Percentiles rank a stretch among this genome's conserved stretches.
phyloP scores from a whole-genome alignment of 441 rosid species.

The Lepidium campestre region DNA sequence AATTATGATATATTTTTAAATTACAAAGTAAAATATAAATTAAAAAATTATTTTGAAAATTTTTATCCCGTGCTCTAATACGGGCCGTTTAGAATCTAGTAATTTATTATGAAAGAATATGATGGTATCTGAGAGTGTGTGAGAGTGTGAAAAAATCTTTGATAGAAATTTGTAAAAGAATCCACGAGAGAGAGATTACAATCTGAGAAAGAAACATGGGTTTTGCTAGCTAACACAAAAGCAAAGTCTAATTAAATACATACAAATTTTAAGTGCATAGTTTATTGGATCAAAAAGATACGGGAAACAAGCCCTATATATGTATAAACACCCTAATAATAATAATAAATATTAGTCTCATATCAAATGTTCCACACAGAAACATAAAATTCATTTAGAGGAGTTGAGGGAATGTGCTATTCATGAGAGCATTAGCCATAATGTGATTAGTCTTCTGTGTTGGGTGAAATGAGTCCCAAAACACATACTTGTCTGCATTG shows the following conservation, averaged over 20 bases:
- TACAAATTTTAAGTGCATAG: not conserved
- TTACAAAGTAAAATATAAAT: too few relatives aligned
- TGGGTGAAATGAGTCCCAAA: slow-evolving; percentile 77
- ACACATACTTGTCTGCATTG: slow-evolving; percentile 49
- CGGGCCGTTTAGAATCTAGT: too few relatives aligned
- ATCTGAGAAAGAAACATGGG: not conserved
- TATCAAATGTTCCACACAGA: not conserved
- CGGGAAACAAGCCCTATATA: slow-evolving; percentile 3
- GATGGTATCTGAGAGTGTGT: too few relatives aligned
- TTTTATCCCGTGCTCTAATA: too few relatives aligned
- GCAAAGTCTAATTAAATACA: slow-evolving; percentile 6
- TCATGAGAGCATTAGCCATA: slow-evolving; percentile 40
- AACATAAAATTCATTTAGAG: not conserved
- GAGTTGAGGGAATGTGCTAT: slow-evolving; percentile 31
- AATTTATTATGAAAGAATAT: too few relatives aligned
- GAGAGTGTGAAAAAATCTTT: too few relatives aligned
- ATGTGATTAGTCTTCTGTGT: slow-evolving; percentile 50
- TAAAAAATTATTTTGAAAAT: too few relatives aligned
- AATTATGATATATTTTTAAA: too few relatives aligned
- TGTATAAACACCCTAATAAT: not conserved
- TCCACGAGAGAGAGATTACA: too few relatives aligned
- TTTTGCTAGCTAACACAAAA: not conserved
- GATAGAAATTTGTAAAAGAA: too few relatives aligned
- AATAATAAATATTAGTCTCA: not conserved
- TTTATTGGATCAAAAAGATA: slow-evolving; percentile 19